Conservation (phyloP, 164 flowering plant genomes). For the Liquidambar formosana region DNA sequence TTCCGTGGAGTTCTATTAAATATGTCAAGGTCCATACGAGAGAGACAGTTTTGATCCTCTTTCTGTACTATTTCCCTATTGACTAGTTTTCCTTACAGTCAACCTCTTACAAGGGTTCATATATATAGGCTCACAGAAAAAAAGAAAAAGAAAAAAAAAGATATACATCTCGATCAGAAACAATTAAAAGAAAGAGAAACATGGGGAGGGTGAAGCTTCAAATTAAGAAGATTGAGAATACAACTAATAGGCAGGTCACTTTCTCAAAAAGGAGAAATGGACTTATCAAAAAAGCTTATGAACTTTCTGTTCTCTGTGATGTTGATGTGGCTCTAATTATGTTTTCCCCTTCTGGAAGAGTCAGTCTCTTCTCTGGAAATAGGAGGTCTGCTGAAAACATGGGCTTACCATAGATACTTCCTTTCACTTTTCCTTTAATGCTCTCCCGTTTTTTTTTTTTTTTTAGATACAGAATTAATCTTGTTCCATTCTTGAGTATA, state of each 20-base stretch:
- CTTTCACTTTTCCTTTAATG: not conserved
- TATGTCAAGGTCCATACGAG: not conserved
- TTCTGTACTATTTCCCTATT: conserved; percentile 1
- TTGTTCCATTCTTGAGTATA: not conserved
- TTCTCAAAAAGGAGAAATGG: conserved; percentile 62
- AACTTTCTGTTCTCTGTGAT: conserved; percentile 59
- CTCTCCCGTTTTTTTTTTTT: not conserved
- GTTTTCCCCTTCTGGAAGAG: conserved; percentile 61
- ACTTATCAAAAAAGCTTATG: conserved; percentile 60
- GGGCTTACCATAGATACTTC: not conserved
- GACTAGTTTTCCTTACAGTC: not conserved
- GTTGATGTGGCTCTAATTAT: conserved; percentile 56
- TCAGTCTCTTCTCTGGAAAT: conserved; percentile 44
- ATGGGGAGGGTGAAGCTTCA: conserved; percentile 60
- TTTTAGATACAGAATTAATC: not conserved
- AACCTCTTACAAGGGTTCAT: not conserved
- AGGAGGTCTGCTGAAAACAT: conserved; percentile 33
- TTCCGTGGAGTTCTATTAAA: no score
- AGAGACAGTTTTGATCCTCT: conserved; percentile 1
- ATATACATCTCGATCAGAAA: not conserved
- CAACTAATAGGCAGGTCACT: conserved; percentile 63
- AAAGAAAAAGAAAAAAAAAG: no score
- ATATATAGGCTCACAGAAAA: not conserved
- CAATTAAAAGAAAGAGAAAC: not conserved
- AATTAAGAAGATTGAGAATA: conserved; percentile 61